Evolutionary conservation across 2,329 filamentous ascomycete genomes (phyloP), one percentile per base, ranked within the genome.

Genomic region (Fusarium drepaniforme): DNA sequence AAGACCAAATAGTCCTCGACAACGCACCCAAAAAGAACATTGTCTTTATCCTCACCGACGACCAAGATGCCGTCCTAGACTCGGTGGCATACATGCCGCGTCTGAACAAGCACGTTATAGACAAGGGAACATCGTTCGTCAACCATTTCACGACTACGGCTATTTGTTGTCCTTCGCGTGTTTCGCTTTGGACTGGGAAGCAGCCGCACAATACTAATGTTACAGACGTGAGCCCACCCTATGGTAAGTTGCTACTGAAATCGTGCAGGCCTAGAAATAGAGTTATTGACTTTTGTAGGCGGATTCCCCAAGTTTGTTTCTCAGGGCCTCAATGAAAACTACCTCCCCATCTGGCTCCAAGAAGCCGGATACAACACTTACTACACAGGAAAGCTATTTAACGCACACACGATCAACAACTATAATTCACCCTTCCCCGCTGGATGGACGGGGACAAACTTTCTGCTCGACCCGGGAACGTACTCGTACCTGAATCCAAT

Each of bases 301-400:
- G 83, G 83, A 5, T 94, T 91, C 75, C 89, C 90, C 2, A 93
- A 93, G 76, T 93, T 94, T 66, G 83, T 94, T 16, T 83, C 84
- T 4, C 86, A 92, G 63, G 92, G 92, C 1, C 86, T 90, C 70
- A 93, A 94, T 68, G 87, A 91, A 2, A 88, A 92, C 40, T 94
- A 92, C 70, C 86, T 94, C 0, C 93, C 92, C 0, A 80, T 94
- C 0, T 94, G 93, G 92, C 82, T 95, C n/a, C 91, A 93, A 74
- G 81, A 88, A 5, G 89, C 88, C 0, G 92, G 92, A 0, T 94
- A 94, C 78, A 89, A 90, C 73, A 94, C 92, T 0, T 94, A 93
- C 77, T 94, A 94, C 76, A 90, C 89, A 0, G 93, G 91, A n/a
- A 94, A 95, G 78, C 84, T 94, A 6, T 92, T 93, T 83, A 94